A percentile compares a stretch with the other conserved stretches of the same genome.
These are phyloP conservation scores for Colletotrichum liriopes DNA, from an alignment of 2,329 filamentous ascomycete species.

Conservation along the genomic window DNA sequence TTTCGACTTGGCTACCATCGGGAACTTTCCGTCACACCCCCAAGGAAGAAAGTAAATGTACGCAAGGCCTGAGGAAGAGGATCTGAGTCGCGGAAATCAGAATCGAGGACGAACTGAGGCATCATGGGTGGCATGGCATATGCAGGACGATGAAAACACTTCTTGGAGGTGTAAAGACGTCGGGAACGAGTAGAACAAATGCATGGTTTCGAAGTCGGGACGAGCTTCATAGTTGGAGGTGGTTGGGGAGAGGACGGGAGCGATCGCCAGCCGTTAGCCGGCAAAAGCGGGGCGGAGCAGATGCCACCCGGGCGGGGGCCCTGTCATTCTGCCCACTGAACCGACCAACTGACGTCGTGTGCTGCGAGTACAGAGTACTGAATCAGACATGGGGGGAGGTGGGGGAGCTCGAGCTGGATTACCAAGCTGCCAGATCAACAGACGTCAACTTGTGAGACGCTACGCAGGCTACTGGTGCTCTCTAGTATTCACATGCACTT, in stretches of 20 bases:
- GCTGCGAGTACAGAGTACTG: neutral
- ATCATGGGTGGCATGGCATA: neutral
- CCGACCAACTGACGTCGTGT: constrained; percentile 17
- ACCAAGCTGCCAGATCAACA: constrained; percentile 34
- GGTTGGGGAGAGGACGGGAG: constrained; percentile 2
- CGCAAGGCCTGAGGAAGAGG: too few species aligned
- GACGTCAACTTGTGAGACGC: constrained; percentile 24
- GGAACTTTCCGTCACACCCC: too few species aligned
- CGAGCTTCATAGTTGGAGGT: constrained; percentile 16
- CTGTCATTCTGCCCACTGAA: constrained; percentile 1
- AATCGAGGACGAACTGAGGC: neutral
- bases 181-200: neutral
- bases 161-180: neutral
- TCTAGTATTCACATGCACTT: constrained; percentile 18
- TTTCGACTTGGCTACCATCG: too few species aligned
- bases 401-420: constrained; percentile 21
- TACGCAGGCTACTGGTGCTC: neutral
- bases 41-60: too few species aligned
- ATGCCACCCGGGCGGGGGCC: constrained; percentile 18
- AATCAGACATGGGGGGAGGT: neutral
- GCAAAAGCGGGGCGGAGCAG: constrained; percentile 17
- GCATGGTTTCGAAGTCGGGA: neutral
- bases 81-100: too few species aligned
- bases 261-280: constrained; percentile 10
- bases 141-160: neutral